phyloP scores from a whole-genome alignment of 441 rosid genomes.

The Gossypium trilobum region DNA sequence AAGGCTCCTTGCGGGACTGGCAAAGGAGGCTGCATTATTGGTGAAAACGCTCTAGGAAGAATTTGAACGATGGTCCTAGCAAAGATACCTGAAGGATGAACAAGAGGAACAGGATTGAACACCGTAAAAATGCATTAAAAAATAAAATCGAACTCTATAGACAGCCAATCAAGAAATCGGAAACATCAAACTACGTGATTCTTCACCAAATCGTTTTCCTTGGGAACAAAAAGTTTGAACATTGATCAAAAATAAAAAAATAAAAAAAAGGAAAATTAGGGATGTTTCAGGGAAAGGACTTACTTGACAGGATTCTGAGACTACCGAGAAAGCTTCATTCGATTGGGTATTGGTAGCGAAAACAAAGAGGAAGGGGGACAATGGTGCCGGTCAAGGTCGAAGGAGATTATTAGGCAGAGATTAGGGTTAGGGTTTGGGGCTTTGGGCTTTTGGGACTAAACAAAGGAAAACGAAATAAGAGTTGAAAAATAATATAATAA shows the following conservation, averaged over 20 bases:
- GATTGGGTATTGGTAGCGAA: not conserved
- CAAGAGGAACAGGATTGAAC: not conserved
- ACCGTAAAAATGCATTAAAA: not conserved
- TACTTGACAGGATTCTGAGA: not conserved
- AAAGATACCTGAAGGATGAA: slow-evolving; percentile 4
- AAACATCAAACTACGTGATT: not conserved
- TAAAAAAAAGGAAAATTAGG: not conserved
- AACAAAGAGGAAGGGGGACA: not conserved
- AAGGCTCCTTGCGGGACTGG: slow-evolving; percentile 1
- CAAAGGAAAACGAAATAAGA: not conserved
- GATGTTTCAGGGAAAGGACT: not conserved
- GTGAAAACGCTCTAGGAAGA: not conserved
- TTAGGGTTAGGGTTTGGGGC: slow-evolving; percentile 1
- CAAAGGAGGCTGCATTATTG: slow-evolving; percentile 12
- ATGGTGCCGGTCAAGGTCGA: not conserved
- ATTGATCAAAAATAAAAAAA: not conserved
- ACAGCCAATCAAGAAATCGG: not conserved
- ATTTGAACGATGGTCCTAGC: not conserved
- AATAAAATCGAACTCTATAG: not conserved
- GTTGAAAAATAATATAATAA: not conserved
- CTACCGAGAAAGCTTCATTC: not conserved
- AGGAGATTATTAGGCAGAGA: not conserved
- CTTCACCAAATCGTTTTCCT: not conserved
- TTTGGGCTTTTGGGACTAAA: not conserved
- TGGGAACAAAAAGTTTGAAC: not conserved